Conservation (phyloP, 2,329 filamentous ascomycete genomes). For the Neonectria coccinea region DNA sequence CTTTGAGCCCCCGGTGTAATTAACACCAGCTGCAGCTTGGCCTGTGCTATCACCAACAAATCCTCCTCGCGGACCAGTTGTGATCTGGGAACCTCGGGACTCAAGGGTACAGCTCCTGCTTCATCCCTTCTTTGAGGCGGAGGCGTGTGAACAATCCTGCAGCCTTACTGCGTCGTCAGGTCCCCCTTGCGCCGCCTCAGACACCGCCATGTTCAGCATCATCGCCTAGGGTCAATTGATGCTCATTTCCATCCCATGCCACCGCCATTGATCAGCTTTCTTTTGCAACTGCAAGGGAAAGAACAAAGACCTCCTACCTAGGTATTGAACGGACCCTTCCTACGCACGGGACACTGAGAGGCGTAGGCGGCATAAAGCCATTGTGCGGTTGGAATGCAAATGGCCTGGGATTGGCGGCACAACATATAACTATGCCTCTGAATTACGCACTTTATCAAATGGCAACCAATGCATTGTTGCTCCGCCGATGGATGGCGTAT, state of each 20-base stretch:
- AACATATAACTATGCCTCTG: conserved; percentile 1
- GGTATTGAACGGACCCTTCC: conserved; percentile 22
- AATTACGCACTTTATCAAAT: conserved; percentile 18
- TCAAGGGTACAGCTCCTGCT: conserved; percentile 34
- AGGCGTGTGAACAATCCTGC: conserved; percentile 21
- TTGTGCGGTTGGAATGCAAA: conserved; percentile 33
- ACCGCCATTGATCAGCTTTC: conserved; percentile 32
- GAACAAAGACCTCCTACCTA: conserved; percentile 33
- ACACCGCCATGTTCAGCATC: conserved; percentile 22
- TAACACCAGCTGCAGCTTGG: conserved; percentile 29
- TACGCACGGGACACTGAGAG: conserved; percentile 28
- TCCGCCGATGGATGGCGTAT: conserved; percentile 24
- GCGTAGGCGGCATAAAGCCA: conserved; percentile 35
- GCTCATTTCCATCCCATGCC: conserved; percentile 42
- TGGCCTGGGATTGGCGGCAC: conserved; percentile 14
- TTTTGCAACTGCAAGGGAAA: conserved; percentile 43
- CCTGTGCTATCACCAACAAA: conserved; percentile 36
- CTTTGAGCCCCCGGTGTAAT: conserved; percentile 31
- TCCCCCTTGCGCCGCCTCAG: conserved; percentile 28
- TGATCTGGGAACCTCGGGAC: not conserved
- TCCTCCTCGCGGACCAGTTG: not conserved
- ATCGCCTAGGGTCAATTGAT: conserved; percentile 25
- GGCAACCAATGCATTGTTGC: conserved; percentile 15
- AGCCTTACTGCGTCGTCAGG: conserved; percentile 34
- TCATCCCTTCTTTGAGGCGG: conserved; percentile 20